phyloP scores from a whole-genome alignment of 2,329 filamentous ascomycete species.

The Akanthomyces uredinophilus region DNA sequence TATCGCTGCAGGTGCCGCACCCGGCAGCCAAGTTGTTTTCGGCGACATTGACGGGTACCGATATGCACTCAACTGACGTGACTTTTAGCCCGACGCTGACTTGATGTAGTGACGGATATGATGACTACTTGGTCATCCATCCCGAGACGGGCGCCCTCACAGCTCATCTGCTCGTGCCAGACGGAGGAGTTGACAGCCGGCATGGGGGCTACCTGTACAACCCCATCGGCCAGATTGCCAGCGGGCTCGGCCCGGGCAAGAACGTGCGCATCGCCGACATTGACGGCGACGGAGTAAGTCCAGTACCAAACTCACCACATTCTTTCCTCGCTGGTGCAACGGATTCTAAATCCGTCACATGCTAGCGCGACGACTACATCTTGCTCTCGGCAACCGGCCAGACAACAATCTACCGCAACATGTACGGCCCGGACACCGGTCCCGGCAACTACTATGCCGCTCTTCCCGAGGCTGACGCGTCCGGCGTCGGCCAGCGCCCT shows the following conservation, averaged over 20 bases:
- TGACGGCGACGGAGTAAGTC: conserved; percentile 21
- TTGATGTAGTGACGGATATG: conserved; percentile 11
- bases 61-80: no score
- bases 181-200: neutral
- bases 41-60: conserved; percentile 17
- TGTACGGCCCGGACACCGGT: conserved; percentile 1
- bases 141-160: conserved; percentile 13
- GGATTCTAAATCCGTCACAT: neutral
- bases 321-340: neutral
- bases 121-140: conserved; percentile 16
- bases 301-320: no score
- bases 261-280: conserved; percentile 21
- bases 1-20: conserved; percentile 14
- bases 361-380: conserved; percentile 18
- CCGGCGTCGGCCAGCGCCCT: conserved; percentile 17
- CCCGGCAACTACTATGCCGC: neutral
- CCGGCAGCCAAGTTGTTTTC: conserved; percentile 14
- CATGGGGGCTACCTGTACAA: conserved; percentile 3
- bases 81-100: neutral
- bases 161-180: neutral
- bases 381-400: conserved; percentile 13
- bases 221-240: conserved; percentile 14
- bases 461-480: conserved; percentile 15
- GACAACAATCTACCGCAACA: conserved; percentile 17
- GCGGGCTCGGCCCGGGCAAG: conserved; percentile 16